Base-by-base conservation (phyloP, 768 basidiomycete species). In the Tylopilus subfusipes region DNA sequence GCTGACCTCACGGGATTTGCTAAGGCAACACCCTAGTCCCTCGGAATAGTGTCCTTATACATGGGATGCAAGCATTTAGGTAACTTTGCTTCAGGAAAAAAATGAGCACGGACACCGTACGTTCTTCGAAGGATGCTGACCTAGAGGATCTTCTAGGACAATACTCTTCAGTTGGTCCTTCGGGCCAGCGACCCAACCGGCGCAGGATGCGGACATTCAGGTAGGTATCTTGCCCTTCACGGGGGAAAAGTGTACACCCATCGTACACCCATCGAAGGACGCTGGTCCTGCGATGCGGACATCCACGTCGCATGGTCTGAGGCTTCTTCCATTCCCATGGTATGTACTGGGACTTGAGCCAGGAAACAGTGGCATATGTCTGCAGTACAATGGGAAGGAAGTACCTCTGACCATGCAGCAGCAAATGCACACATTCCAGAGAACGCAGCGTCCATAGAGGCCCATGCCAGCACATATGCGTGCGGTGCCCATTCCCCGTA, bases 261-360 rank as follows among this genome's bases (percentile, higher is more conserved):
- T 39, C 44, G 11, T 42, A 42, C 38, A n/a, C 39, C 44, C 19
- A 27, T 44, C 43, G 36, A 44, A 42, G 55, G 42, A 40, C 42
- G 25, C 70, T 67, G 70, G 63, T 50, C 61, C 52, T 44, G 61
- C 25, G 55, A 65, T 62, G 63, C 46, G 56, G 25, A 55, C 67
- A 64, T 29, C 58, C 54, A 56, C 67, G 47, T 60, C 48, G 59
- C 65, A 69, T 75, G 73, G 73, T 73, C 73, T 62, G 69, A 63
- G 66, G 67, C 73, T 72, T 78, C 75, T 79, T 79, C 76, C 78
- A 79, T 79, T 79, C 78, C 76, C 78, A 79, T 79, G 77, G 77
- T 79, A 79, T 76, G 74, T 75, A 74, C 75, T 71, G 60, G 57
- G 60, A 60, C 58, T 46, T 62, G 42, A 53, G 59, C 65, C 62